Percentiles rank a stretch among this genome's conserved stretches.
Evolutionary conservation across 768 basidiomycete genomes (phyloP).

Genomic region (Trametes cubensis): DNA sequence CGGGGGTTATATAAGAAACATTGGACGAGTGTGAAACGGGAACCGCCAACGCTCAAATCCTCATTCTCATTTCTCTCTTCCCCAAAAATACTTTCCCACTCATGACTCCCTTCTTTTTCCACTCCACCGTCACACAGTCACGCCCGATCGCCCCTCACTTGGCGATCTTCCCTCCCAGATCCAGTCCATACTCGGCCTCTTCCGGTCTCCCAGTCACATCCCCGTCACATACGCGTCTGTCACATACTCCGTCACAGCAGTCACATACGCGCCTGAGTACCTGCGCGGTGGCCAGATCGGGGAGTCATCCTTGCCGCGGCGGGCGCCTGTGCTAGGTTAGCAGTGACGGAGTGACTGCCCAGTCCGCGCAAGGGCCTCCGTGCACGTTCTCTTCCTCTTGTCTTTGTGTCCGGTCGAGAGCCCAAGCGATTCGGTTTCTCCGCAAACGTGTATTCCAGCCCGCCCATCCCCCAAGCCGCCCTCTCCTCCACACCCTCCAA

Average conservation of each 20-base stretch:
- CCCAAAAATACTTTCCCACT: slow-evolving; percentile 20
- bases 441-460: slow-evolving; percentile 13
- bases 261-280: slow-evolving; percentile 2
- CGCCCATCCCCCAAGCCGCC: not conserved
- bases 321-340: not conserved
- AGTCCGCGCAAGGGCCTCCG: slow-evolving; percentile 18
- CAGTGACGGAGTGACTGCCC: slow-evolving; percentile 1
- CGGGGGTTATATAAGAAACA: slow-evolving; percentile 25
- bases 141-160: slow-evolving; percentile 20
- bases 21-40: slow-evolving; percentile 20
- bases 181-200: slow-evolving; percentile 9
- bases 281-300: slow-evolving; percentile 13
- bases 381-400: slow-evolving; percentile 14
- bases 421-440: not conserved
- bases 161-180: slow-evolving; percentile 19
- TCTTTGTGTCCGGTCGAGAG: slow-evolving; percentile 5
- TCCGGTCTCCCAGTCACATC: slow-evolving; percentile 11
- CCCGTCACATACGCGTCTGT: not conserved
- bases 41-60: slow-evolving; percentile 6
- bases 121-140: slow-evolving; percentile 22
- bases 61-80: no score
- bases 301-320: not conserved
- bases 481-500: not conserved
- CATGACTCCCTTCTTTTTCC: slow-evolving; percentile 19
- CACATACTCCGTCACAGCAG: not conserved